Percentiles rank a stretch among this genome's conserved stretches.
Evolutionary conservation across 164 flowering plant species (phyloP).

Genomic region (Vitis rotundifolia): DNA sequence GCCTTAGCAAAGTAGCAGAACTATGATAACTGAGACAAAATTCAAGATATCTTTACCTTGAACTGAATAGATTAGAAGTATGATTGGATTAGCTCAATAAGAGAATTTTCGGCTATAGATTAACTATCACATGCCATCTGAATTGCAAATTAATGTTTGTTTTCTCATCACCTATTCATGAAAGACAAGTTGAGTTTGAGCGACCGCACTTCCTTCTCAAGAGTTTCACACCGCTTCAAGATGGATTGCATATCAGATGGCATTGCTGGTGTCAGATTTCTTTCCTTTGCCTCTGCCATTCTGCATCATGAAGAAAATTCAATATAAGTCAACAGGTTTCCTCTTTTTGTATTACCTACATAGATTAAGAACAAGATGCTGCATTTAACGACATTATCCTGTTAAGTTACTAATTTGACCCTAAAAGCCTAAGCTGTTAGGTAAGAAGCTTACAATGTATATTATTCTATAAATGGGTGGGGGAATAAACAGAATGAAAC

Average conservation of each 20-base stretch:
- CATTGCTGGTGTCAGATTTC: conserved; percentile 56
- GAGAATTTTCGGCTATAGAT: background rate
- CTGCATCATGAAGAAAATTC: conserved; percentile 28
- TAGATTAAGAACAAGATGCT: too few species aligned
- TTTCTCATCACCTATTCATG: conserved; percentile 67
- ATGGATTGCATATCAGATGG: conserved; percentile 71
- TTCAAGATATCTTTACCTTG: background rate
- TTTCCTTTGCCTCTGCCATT: conserved; percentile 90
- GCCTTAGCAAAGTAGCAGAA: too few species aligned
- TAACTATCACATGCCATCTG: background rate
- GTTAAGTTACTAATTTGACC: too few species aligned
- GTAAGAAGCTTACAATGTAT: too few species aligned
- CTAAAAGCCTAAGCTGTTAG: too few species aligned
- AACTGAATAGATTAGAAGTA: background rate
- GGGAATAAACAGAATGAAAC: too few species aligned
- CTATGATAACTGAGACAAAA: background rate
- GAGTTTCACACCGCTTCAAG: conserved; percentile 72
- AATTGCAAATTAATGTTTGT: background rate
- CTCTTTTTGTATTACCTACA: too few species aligned
- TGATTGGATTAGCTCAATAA: background rate
- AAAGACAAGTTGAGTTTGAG: conserved; percentile 83
- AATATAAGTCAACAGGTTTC: background rate
- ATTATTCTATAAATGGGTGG: too few species aligned
- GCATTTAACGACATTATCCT: too few species aligned
- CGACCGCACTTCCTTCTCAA: conserved; percentile 87